Evolutionary conservation across 768 basidiomycete species (phyloP).

Genomic region (Macrolepiota albuminosa): DNA sequence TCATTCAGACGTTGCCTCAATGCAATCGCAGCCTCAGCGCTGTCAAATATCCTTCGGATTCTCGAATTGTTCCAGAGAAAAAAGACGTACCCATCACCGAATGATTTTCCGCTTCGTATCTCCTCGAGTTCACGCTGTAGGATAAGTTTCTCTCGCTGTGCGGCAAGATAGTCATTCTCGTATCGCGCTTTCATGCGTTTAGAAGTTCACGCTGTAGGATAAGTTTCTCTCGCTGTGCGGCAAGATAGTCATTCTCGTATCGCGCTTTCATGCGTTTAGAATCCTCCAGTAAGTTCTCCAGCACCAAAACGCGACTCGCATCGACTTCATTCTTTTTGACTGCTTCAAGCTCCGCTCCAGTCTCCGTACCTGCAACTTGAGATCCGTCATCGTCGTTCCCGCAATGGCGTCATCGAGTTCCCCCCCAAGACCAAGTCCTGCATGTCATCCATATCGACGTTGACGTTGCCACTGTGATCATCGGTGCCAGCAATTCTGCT

Average conservation of each 20-base stretch:
- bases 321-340: conserved; percentile 73
- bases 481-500: conserved; percentile 25
- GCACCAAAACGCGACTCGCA: conserved; percentile 70
- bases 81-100: conserved; percentile 69
- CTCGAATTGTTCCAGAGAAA: neutral
- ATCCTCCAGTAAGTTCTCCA: conserved; percentile 89
- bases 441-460: conserved; percentile 32
- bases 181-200: too few relatives aligned
- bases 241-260: conserved; percentile 85
- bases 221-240: conserved; percentile 78
- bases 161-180: too few relatives aligned
- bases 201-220: conserved; percentile 74
- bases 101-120: conserved; percentile 79
- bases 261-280: conserved; percentile 86
- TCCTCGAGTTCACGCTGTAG: too few relatives aligned
- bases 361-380: conserved; percentile 83
- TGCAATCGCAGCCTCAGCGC: conserved; percentile 84
- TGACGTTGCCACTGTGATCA: neutral
- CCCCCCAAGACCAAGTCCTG: conserved; percentile 63
- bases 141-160: too few relatives aligned
- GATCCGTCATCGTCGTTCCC: conserved; percentile 85
- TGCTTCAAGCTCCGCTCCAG: conserved; percentile 78
- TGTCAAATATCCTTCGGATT: conserved; percentile 23
- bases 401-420: conserved; percentile 85
- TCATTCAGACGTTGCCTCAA: conserved; percentile 86